These are phyloP conservation scores for Cladophialophora exuberans DNA, from an alignment of 2,329 filamentous ascomycete species.

Conservation along the genomic window DNA sequence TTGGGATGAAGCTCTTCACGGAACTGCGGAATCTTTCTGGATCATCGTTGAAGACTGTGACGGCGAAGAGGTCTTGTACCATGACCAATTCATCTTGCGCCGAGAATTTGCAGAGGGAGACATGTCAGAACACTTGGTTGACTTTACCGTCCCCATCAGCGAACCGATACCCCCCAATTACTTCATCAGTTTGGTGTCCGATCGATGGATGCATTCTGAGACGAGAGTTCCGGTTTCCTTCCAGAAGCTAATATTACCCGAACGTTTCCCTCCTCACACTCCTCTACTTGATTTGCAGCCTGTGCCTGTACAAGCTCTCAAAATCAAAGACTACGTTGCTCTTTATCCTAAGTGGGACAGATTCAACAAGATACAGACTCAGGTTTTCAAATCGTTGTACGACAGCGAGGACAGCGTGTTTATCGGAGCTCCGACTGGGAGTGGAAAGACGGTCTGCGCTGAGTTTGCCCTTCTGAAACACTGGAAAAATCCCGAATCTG, in stretches of 20 bases:
- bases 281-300: constrained; percentile 90
- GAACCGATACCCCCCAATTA: constrained; percentile 99
- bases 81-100: constrained; percentile 90
- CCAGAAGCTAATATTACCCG: constrained; percentile 89
- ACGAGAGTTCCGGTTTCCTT: constrained; percentile 92
- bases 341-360: constrained; percentile 82
- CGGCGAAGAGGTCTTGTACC: constrained; percentile 91
- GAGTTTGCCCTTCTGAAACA: constrained; percentile 90
- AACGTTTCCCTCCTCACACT: constrained; percentile 94
- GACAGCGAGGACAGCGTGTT: constrained; percentile 92
- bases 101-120: constrained; percentile 85
- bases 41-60: constrained; percentile 97
- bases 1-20: constrained; percentile 91
- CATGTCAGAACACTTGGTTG: constrained; percentile 89
- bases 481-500: constrained; percentile 73
- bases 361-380: constrained; percentile 98
- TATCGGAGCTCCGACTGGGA: constrained; percentile 87
- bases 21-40: constrained; percentile 91
- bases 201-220: constrained; percentile 98
- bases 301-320: constrained; percentile 83
- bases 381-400: constrained; percentile 93
- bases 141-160: constrained; percentile 94
- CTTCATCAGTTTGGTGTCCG: constrained; percentile 92
- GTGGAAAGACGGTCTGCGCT: constrained; percentile 94
- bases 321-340: constrained; percentile 77